Evolutionary conservation across 139 green algal species (phyloP), one percentile per base, ranked within the genome.

Genomic region (Chlorella sp.): DNA sequence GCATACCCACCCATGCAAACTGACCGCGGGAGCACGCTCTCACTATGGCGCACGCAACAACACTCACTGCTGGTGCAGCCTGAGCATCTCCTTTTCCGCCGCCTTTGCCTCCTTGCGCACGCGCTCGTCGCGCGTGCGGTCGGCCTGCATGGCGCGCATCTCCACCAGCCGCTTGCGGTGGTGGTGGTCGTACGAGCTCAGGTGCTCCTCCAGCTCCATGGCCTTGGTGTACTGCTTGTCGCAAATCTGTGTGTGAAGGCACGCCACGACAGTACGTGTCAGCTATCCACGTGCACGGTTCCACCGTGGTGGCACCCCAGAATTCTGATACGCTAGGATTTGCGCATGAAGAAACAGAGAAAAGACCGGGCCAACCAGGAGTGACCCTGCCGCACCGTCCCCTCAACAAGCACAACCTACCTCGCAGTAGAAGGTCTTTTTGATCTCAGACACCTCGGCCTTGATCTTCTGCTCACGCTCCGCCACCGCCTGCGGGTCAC

Each of bases 111-210:
- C 76, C 32, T 72, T 64, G 31, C 69, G 70, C 35, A 62, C 64
- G n/a, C 80, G 62, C 29, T 82, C 71, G 31, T 70, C 62, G 1
- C 64, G 69, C 27, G 66, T 82, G 55, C 80, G 73, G 35, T 74
- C 76, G 3, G 55, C 51, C 42, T 78, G 72, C 62, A 78, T 78
- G 2, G 64, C 62, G 30, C 71, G 79, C 60, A 78, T 83, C 55
- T 85, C 80, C 31, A 63, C 55, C 6, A 80, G 70, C 31, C 76
- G 36, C 71, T 86, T 86, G 69, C 83, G 86, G 78, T 96, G 91
- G 78, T 96, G 89, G 75, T 96, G 91, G 74, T 96, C 91, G 74
- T 97, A 97, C 24, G 86, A 94, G 50, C 81, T 91, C n/a, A 97
- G 82, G 81, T 97, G 93, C 60, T 79, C 75, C 74, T 97, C 93